phyloP scores from a whole-genome alignment of 768 basidiomycete species.

The Collybia sordida region DNA sequence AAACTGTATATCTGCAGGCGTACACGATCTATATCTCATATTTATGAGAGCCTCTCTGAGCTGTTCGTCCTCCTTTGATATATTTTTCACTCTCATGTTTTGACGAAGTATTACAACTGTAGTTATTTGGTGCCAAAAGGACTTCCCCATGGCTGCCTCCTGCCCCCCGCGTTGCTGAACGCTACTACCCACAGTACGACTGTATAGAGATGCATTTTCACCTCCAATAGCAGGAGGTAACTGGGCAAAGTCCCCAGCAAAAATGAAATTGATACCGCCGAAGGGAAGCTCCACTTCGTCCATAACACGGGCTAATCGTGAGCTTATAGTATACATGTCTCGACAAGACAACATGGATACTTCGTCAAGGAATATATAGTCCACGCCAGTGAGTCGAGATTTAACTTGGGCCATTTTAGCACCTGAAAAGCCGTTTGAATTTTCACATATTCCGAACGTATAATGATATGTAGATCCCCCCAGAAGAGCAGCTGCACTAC shows the following conservation, averaged over 20 bases:
- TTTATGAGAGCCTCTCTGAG: conserved; percentile 31
- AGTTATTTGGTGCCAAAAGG: conserved; percentile 27
- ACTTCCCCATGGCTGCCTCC: conserved; percentile 20
- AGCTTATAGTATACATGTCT: conserved; percentile 29
- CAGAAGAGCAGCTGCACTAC: conserved; percentile 26
- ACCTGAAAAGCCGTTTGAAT: background rate
- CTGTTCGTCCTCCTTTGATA: conserved; percentile 18
- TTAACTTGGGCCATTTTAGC: conserved; percentile 10
- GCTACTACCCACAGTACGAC: conserved; percentile 9
- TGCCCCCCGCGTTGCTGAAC: conserved; percentile 8
- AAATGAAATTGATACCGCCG: conserved; percentile 41
- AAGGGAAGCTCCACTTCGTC: conserved; percentile 19
- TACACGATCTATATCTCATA: conserved; percentile 40
- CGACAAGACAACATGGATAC: conserved; percentile 39
- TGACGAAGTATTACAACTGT: conserved; percentile 22
- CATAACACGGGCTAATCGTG: conserved; percentile 17
- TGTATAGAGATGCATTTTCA: conserved; percentile 20
- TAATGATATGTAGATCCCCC: conserved; percentile 36
- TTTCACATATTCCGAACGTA: conserved; percentile 19
- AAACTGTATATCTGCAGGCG: conserved; percentile 33
- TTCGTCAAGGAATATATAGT: conserved; percentile 43
- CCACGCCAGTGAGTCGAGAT: conserved; percentile 22
- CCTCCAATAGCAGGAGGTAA: conserved; percentile 29
- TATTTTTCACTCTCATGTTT: conserved; percentile 33
- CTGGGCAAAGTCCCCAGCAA: conserved; percentile 49